These are phyloP conservation scores for Phytopythium delawarense DNA, from an alignment of 352 stramenopile species.

Conservation along the genomic window DNA sequence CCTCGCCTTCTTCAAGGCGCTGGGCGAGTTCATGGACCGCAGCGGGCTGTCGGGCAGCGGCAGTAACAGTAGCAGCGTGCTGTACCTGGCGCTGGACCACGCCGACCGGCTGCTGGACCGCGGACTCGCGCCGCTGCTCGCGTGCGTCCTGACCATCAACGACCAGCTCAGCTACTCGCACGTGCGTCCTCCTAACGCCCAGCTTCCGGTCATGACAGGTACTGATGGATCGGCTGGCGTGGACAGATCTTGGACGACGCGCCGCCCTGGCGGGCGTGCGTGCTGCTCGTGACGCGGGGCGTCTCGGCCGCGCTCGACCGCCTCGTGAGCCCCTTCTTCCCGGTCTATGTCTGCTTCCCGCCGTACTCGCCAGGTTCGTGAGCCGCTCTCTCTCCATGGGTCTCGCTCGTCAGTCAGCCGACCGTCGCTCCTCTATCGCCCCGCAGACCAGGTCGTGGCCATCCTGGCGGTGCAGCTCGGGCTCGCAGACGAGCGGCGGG, in stretches of 20 bases:
- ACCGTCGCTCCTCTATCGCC: background rate
- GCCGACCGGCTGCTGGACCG: slow-evolving; percentile 62
- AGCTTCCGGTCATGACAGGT: background rate
- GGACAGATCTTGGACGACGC: slow-evolving; percentile 40
- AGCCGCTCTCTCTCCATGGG: background rate
- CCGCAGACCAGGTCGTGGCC: slow-evolving; percentile 44
- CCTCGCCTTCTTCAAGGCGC: slow-evolving; percentile 59
- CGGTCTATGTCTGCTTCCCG: slow-evolving; percentile 50
- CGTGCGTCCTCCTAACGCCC: slow-evolving; percentile 15
- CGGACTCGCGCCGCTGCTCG: slow-evolving; percentile 45
- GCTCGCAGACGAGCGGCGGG: slow-evolving; percentile 28
- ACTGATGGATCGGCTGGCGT: slow-evolving; percentile 1
- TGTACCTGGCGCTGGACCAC: slow-evolving; percentile 69
- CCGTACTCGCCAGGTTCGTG: slow-evolving; percentile 44
- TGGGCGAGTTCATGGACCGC: slow-evolving; percentile 47
- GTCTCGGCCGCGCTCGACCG: slow-evolving; percentile 67
- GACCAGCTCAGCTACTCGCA: slow-evolving; percentile 59
- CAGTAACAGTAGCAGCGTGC: slow-evolving; percentile 10
- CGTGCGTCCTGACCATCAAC: slow-evolving; percentile 66
- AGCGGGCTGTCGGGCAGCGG: background rate
- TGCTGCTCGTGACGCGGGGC: slow-evolving; percentile 62
- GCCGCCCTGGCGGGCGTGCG: slow-evolving; percentile 46
- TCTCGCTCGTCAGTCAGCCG: background rate
- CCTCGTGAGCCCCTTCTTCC: slow-evolving; percentile 45
- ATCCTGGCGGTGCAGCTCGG: slow-evolving; percentile 56